Evolutionary conservation across 371 early-diverging fungal species (phyloP).

Genomic region (Gilbertella persicaria): DNA sequence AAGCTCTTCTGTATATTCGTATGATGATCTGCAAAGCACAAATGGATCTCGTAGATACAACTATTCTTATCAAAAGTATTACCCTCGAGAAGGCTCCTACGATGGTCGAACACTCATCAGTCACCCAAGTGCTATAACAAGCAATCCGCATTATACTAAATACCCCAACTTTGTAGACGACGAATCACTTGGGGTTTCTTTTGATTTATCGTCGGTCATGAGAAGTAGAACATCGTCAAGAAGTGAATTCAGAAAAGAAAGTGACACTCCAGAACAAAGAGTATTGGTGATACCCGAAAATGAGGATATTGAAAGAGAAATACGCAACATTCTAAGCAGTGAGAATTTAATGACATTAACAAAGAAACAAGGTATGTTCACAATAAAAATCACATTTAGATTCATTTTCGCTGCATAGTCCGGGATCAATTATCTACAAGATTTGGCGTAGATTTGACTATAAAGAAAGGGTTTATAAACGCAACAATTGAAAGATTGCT

Average conservation of each 20-base stretch:
- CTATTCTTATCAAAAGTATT: background rate
- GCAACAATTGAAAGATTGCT: slow-evolving; percentile 72
- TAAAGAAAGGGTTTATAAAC: slow-evolving; percentile 86
- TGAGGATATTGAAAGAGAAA: slow-evolving; percentile 81
- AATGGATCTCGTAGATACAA: slow-evolving; percentile 2
- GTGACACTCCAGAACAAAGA: slow-evolving; percentile 21
- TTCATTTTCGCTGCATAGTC: slow-evolving; percentile 48
- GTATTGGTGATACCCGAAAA: slow-evolving; percentile 72
- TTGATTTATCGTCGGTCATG: slow-evolving; percentile 33
- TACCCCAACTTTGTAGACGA: background rate
- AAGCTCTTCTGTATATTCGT: slow-evolving; percentile 4
- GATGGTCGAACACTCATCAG: slow-evolving; percentile 11
- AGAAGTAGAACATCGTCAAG: slow-evolving; percentile 5
- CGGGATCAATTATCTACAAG: slow-evolving; percentile 73
- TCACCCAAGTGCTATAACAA: slow-evolving; percentile 1
- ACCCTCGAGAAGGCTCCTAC: background rate
- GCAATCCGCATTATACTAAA: background rate
- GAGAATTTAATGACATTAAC: slow-evolving; percentile 82
- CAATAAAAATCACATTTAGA: background rate
- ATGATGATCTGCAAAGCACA: slow-evolving; percentile 1
- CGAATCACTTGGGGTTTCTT: slow-evolving; percentile 14
- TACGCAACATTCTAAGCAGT: slow-evolving; percentile 72
- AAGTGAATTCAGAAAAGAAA: background rate
- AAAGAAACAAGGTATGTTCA: slow-evolving; percentile 72
- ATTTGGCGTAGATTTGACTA: slow-evolving; percentile 83